Evolutionary conservation across 2,329 filamentous ascomycete genomes (phyloP), one percentile per base, ranked within the genome.

Genomic region (Sclerotinia minor): DNA sequence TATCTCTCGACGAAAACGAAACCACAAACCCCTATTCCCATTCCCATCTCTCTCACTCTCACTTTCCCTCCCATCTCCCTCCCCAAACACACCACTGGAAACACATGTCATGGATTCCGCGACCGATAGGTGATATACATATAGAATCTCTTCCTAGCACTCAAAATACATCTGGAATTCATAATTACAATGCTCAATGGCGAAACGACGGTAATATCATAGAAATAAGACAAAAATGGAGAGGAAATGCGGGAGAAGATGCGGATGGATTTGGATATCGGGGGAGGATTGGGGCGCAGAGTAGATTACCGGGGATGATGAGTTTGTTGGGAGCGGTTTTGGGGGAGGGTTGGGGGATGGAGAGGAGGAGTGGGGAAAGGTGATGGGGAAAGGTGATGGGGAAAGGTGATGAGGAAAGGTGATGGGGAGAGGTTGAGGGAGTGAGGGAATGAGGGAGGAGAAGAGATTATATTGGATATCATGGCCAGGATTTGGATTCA

Each of bases 101-200:
- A 29, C 67, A 69, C 6, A 69, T 71, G 65, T 69, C 71, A 4
- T 74, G 72, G 72, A 69, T 74, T n/a, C 70, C 72, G 4, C 67
- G 47, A 21, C 72, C 72, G 0, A 21, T 32, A 65, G 66, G 57
- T 58, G 68, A n/a, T 19, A 32, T n/a, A 41, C 4, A 15, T 41
- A 41, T 41, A 1, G 4, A 41, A 0, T 41, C 38, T 17, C 13
- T 41, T 5, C 4, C 4, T 3, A 41, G 9, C 13, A 41, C 5
- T 41, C 38, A 38, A 9, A 38, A 38, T 4, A 3, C 38, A 38
- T 11, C 9, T 11, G 2, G 7, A 38, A 38, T 11, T 9, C 5
- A 38, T 9, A 38, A 2, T 1, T 1, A 38, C 35, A 38, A 11
- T 8, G 8, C 35, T 7, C 35, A 35, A 35, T 1, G 9, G 9